Conservation (phyloP, 164 flowering plant species). For the Vitis amurensis region DNA sequence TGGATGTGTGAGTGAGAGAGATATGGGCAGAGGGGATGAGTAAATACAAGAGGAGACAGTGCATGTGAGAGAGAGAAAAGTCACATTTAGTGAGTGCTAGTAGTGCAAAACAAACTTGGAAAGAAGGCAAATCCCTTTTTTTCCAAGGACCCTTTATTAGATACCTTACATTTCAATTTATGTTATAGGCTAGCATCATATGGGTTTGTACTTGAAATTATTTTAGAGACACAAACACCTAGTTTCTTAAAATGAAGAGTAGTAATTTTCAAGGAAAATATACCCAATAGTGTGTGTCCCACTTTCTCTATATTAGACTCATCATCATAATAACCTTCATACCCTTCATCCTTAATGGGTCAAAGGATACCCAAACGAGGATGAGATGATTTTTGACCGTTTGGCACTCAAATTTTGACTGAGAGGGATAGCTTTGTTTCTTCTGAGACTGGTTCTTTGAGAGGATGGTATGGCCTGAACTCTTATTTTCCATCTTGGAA, state of each 20-base stretch:
- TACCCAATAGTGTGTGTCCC: background rate
- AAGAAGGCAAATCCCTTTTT: slow-evolving; percentile 15
- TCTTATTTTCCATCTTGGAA: no score
- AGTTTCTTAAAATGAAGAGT: slow-evolving; percentile 12
- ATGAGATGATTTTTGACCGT: no score
- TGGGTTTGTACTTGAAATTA: slow-evolving; percentile 6
- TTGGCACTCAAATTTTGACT: no score
- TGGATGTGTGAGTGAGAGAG: background rate
- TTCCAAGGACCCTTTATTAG: background rate
- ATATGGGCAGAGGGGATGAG: background rate
- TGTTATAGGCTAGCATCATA: slow-evolving; percentile 18
- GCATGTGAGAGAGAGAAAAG: slow-evolving; percentile 12
- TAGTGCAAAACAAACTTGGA: slow-evolving; percentile 17
- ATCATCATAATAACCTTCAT: background rate
- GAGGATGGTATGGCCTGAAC: no score
- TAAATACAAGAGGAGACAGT: slow-evolving; percentile 15
- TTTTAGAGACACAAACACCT: background rate
- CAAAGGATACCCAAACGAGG: background rate
- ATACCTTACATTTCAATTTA: slow-evolving; percentile 21
- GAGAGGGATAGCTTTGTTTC: no score
- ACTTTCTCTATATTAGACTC: background rate
- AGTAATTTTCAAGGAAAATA: slow-evolving; percentile 18
- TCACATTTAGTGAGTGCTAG: slow-evolving; percentile 4
- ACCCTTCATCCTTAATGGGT: background rate
- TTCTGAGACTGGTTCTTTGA: no score